A percentile compares a stretch with the other conserved stretches of the same genome.
Conservation (phyloP, 2,329 filamentous ascomycete species). For the Fusarium sp. region DNA sequence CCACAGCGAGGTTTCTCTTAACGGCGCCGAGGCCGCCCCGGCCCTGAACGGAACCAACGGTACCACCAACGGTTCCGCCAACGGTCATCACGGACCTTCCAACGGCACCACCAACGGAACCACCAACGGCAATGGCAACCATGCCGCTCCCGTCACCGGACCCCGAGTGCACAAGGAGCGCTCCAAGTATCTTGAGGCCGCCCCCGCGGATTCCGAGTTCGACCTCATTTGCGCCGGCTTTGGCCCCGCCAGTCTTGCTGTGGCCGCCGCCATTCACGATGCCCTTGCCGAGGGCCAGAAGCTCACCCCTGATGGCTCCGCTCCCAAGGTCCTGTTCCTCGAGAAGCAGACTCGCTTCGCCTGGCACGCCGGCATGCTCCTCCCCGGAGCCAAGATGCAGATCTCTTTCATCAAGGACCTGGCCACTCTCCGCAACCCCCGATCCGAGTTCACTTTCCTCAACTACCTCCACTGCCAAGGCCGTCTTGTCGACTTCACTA, state of each 20-base stretch:
- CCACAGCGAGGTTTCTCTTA: conserved; percentile 47
- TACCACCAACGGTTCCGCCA: conserved; percentile 27
- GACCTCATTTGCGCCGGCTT: conserved; percentile 93
- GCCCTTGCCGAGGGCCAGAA: conserved; percentile 62
- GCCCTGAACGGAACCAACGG: conserved; percentile 36
- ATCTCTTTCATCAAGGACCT: conserved; percentile 98
- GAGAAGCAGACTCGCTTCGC: conserved; percentile 84
- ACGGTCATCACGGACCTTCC: conserved; percentile 14
- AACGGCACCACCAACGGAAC: conserved; percentile 35
- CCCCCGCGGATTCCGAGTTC: conserved; percentile 67
- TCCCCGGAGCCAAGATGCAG: conserved; percentile 94
- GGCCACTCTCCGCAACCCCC: conserved; percentile 85
- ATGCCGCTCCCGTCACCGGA: conserved; percentile 32
- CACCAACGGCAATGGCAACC: conserved; percentile 36
- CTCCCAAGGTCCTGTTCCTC: conserved; percentile 81
- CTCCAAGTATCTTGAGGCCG: conserved; percentile 37
- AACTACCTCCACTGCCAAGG: conserved; percentile 87
- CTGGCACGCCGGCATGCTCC: conserved; percentile 95
- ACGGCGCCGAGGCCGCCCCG: conserved; percentile 39
- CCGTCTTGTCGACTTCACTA: conserved; percentile 89
- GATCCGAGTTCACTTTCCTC: conserved; percentile 91
- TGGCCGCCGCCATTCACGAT: conserved; percentile 89
- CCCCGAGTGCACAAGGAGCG: conserved; percentile 39
- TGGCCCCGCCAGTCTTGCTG: conserved; percentile 86
- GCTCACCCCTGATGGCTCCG: conserved; percentile 51